These are phyloP conservation scores for Fusarium bactridioides DNA, from an alignment of 2,329 filamentous ascomycete genomes.

Conservation along the genomic window DNA sequence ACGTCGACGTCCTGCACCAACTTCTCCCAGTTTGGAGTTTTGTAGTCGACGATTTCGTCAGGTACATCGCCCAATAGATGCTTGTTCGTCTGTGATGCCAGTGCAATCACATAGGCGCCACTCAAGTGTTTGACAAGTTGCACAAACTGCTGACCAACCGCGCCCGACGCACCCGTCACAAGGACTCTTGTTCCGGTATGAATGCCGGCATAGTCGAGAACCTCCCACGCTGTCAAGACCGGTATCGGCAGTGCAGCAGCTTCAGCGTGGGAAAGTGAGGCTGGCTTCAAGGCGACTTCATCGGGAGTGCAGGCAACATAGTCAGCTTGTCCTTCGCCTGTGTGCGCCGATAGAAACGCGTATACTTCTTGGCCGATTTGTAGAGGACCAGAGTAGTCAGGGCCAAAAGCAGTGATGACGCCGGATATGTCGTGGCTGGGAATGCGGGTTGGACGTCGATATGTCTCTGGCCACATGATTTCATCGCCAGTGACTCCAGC, in stretches of 20 bases:
- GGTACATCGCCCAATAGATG: slow-evolving; percentile 28
- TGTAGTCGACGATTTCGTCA: slow-evolving; percentile 41
- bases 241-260: slow-evolving; percentile 14
- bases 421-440: slow-evolving; percentile 50
- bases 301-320: neutral
- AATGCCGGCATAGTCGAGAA: neutral
- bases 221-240: slow-evolving; percentile 15
- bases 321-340: slow-evolving; percentile 1
- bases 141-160: slow-evolving; percentile 37
- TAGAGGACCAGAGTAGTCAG: neutral
- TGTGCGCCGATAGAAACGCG: neutral
- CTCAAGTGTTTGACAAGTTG: slow-evolving; percentile 40
- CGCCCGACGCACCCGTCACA: slow-evolving; percentile 4
- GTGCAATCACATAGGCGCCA: slow-evolving; percentile 38
- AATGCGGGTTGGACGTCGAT: slow-evolving; percentile 39
- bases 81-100: slow-evolving; percentile 40
- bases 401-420: slow-evolving; percentile 35
- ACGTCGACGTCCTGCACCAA: neutral
- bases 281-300: slow-evolving; percentile 2
- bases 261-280: neutral
- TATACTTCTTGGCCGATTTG: neutral
- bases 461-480: slow-evolving; percentile 46
- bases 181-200: neutral
- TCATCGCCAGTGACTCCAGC: slow-evolving; percentile 49
- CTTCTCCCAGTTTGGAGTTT: slow-evolving; percentile 30